A percentile compares a stretch with the other conserved stretches of the same genome.
These are phyloP conservation scores for Colletotrichum coccodes DNA, from an alignment of 2,329 filamentous ascomycete species.

Conservation along the genomic window DNA sequence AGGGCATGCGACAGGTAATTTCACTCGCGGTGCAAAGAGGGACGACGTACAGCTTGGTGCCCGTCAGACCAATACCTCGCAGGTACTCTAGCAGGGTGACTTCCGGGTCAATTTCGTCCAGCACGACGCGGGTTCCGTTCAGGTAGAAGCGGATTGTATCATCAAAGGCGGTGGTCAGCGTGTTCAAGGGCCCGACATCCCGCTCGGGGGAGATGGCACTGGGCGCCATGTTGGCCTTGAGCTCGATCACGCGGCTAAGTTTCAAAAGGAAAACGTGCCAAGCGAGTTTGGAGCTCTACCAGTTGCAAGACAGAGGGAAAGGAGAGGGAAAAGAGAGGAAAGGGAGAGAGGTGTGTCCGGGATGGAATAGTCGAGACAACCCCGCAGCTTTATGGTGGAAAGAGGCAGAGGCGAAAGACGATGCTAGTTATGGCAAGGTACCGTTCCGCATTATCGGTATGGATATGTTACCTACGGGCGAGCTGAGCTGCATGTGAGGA, in stretches of 20 bases:
- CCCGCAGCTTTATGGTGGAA: constrained; percentile 21
- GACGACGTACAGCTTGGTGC: constrained; percentile 80
- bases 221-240: constrained; percentile 59
- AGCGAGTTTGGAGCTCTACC: neutral
- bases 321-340: neutral
- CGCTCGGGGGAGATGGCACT: constrained; percentile 62
- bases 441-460: too few relatives aligned
- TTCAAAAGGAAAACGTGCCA: neutral
- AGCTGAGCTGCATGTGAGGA: neutral
- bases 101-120: constrained; percentile 91
- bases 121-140: constrained; percentile 88
- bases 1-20: neutral
- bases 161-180: constrained; percentile 81
- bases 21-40: neutral
- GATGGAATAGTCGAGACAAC: constrained; percentile 6
- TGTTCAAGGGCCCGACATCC: constrained; percentile 47
- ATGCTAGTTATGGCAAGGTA: constrained; percentile 5
- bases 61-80: constrained; percentile 90
- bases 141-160: constrained; percentile 93
- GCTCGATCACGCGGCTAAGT: neutral
- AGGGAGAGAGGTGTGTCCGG: neutral
- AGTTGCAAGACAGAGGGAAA: neutral
- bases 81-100: constrained; percentile 93
- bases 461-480: too few relatives aligned
- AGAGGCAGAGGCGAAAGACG: constrained; percentile 7